Percentiles rank a stretch among this genome's conserved stretches.
These are phyloP conservation scores for Puccinia triticina DNA, from an alignment of 1,284 basidiomycete genomes.

Conservation along the genomic window DNA sequence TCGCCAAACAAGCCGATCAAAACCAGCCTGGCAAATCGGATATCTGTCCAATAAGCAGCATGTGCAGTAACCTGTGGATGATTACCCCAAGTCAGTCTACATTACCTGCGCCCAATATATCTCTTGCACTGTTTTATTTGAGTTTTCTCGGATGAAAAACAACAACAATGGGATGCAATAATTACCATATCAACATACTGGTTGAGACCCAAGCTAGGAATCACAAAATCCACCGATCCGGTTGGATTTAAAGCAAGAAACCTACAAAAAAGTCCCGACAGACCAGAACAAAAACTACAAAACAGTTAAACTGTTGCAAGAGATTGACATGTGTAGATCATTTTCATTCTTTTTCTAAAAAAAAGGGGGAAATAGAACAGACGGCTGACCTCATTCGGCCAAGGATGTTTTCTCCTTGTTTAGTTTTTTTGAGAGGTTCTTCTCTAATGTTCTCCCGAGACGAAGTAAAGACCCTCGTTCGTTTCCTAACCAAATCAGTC, in stretches of 20 bases:
- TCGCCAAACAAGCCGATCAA: constrained; percentile 42
- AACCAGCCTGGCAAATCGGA: constrained; percentile 47
- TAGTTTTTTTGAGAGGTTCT: constrained; percentile 32
- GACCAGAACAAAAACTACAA: not conserved
- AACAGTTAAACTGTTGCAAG: not conserved
- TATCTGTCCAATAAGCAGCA: constrained; percentile 50
- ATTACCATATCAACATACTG: constrained; percentile 51
- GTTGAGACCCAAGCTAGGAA: constrained; percentile 46
- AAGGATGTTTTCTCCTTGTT: constrained; percentile 16
- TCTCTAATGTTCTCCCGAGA: not conserved
- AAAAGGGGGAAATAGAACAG: not conserved
- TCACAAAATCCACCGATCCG: constrained; percentile 49
- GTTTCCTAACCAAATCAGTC: constrained; percentile 26
- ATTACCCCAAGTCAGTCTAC: no score
- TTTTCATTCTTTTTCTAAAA: no score
- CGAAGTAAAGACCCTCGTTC: not conserved
- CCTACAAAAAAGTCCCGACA: not conserved
- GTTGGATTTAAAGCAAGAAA: constrained; percentile 50
- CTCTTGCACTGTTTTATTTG: not conserved
- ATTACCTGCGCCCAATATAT: no score
- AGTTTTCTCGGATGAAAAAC: not conserved
- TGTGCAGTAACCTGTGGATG: constrained; percentile 45
- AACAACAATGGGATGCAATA: not conserved
- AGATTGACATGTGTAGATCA: not conserved
- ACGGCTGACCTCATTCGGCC: constrained; percentile 25